Base-by-base conservation (phyloP, 352 stramenopile species). In the Saprolegnia parasitica region DNA sequence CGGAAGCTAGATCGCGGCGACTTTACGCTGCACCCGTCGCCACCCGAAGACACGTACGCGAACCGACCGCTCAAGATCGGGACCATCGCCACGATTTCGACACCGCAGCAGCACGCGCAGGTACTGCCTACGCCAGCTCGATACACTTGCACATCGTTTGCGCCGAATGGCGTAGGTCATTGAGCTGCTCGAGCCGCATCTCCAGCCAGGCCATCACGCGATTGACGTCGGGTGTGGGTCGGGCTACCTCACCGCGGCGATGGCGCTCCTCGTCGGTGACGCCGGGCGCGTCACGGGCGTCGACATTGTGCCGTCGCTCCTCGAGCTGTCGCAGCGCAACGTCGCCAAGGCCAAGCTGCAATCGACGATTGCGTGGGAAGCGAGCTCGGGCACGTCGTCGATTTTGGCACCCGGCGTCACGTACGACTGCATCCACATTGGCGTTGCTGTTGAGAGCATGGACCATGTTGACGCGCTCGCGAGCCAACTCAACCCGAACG, bases 201-300 rank as follows among this genome's bases (percentile, higher is more conserved):
- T 95, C 62, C 76, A 88, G 58, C 76, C 81, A 16, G 85, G 85
- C 0, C 84, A 81, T 65, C 74, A 54, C 0, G 82, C 81, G 0
- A 71, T 96, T 54, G 88, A 95, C 65, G 67, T 95, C 21, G 88
- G 88, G 29, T 90, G 81, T 39, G 88, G 88, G n/a, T 94, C 88
- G 1, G 88, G 88, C 11, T 78, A 91, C 63, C 74, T 95, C 13
- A 81, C 93, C 20, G 86, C 84, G 20, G 74, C 83, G n/a, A 91
- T 95, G 84, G 77, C 78, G 58, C 78, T 87, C 35, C 70, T 96
- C 11, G 83, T 94, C 5, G 85, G 84, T 0, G 72, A 74, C 0
- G 72, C 50, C 0, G 87, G 87, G 9, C 76, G 70, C 10, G 83
- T 93, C 56, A 84, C 72, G 0, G 87, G 87, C 21, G 71, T 95